Percentiles rank a stretch among this genome's conserved stretches.
Evolutionary conservation across 768 basidiomycete genomes (phyloP).

Genomic region (Mycena chlorophos): DNA sequence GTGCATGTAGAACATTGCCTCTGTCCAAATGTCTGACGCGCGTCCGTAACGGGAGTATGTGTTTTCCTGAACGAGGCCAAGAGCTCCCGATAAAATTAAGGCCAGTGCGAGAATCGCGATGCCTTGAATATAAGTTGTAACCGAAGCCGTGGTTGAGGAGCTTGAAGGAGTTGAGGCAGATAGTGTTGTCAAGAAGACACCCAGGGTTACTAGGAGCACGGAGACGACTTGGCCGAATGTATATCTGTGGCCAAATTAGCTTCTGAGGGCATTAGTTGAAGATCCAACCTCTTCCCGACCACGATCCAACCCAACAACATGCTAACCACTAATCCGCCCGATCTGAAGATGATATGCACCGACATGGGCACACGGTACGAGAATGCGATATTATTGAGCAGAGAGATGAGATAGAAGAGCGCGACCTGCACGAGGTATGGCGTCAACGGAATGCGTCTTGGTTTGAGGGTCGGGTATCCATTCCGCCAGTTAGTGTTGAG

Average conservation of each 20-base stretch:
- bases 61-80: slow-evolving; percentile 84
- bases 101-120: slow-evolving; percentile 74
- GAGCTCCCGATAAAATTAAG: slow-evolving; percentile 74
- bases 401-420: slow-evolving; percentile 75
- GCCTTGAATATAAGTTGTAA: slow-evolving; percentile 61
- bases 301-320: slow-evolving; percentile 78
- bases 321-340: slow-evolving; percentile 82
- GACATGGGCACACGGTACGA: slow-evolving; percentile 84
- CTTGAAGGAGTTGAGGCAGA: slow-evolving; percentile 47
- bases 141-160: slow-evolving; percentile 21
- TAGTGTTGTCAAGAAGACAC: slow-evolving; percentile 78
- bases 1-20: slow-evolving; percentile 91
- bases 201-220: slow-evolving; percentile 77
- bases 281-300: slow-evolving; percentile 58
- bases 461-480: slow-evolving; percentile 55
- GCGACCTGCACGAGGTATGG: slow-evolving; percentile 79
- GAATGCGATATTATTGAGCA: slow-evolving; percentile 92
- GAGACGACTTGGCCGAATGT: slow-evolving; percentile 63
- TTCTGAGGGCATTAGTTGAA: slow-evolving; percentile 2
- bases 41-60: slow-evolving; percentile 49
- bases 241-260: slow-evolving; percentile 49
- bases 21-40: slow-evolving; percentile 65
- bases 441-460: slow-evolving; percentile 66
- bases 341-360: slow-evolving; percentile 92
- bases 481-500: slow-evolving; percentile 54